phyloP scores from a whole-genome alignment of 352 stramenopile genomes.

The Phytopythium ostracodes region DNA sequence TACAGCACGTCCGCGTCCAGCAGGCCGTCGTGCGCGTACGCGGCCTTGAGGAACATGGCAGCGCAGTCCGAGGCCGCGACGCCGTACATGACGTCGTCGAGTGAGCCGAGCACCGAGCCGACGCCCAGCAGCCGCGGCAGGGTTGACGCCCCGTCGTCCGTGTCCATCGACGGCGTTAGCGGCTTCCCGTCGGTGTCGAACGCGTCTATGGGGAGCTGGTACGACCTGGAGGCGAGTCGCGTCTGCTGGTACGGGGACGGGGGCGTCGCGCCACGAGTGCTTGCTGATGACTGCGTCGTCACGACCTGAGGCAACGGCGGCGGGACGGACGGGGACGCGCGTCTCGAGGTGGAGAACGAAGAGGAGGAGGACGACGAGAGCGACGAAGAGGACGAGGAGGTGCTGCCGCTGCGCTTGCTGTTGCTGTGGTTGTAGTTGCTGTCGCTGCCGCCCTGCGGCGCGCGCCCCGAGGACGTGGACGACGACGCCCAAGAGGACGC shows the following conservation, averaged over 20 bases:
- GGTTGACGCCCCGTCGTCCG: slow-evolving; percentile 6
- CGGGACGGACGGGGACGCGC: slow-evolving; percentile 9
- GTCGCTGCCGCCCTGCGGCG: slow-evolving; percentile 1
- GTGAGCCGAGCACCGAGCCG: slow-evolving; percentile 29
- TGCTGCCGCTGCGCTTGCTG: slow-evolving; percentile 5
- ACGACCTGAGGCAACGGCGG: slow-evolving; percentile 7
- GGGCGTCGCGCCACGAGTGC: not conserved
- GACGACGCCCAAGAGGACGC: not conserved
- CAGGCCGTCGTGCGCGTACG: slow-evolving; percentile 36
- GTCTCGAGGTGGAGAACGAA: not conserved
- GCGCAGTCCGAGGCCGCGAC: slow-evolving; percentile 47
- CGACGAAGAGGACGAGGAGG: slow-evolving; percentile 3
- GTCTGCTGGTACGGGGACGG: not conserved
- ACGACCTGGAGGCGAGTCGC: not conserved
- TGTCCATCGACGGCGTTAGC: slow-evolving; percentile 1
- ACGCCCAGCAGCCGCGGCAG: slow-evolving; percentile 36
- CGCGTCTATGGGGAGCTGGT: slow-evolving; percentile 1
- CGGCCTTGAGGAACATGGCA: slow-evolving; percentile 53
- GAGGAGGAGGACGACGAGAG: not conserved
- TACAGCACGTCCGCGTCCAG: slow-evolving; percentile 53
- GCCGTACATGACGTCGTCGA: slow-evolving; percentile 64
- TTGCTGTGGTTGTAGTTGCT: not conserved
- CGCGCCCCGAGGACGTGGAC: not conserved
- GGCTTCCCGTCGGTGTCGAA: not conserved
- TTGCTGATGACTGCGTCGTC: not conserved